Evolutionary conservation across 2,329 filamentous ascomycete genomes (phyloP), one percentile per base, ranked within the genome.

Genomic region (Pestalotiopsis fici): DNA sequence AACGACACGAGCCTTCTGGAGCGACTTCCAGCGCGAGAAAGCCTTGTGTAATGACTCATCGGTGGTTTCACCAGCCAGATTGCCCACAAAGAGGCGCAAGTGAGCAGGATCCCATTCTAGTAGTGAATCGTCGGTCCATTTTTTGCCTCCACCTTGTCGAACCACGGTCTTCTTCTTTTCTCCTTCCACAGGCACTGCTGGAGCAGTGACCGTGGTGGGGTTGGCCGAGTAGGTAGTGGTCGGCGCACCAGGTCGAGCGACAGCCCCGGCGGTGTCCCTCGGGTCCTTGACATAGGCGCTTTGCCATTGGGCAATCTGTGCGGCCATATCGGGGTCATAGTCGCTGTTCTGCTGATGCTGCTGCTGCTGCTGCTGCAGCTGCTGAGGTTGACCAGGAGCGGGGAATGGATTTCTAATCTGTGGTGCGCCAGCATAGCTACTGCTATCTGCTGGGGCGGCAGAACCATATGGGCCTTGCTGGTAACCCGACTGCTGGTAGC

Each of bases 61-160:
- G 1, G 96, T 99, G 35, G 97, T 96, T 83, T 99, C 96, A 72
- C 96, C 96, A 54, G 96, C 96, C 64, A 99, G 87, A 79, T 99
- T 99, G 71, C 96, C 96, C 18, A 98, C 94, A 79, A 98, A 98
- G 56, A 99, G 89, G 43, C 96, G 93, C 75, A 97, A 93, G 78
- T 99, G 96, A 31, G 92, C 88, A 1, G 95, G 95, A 76, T 98
- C 95, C 96, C 96, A 99, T 78, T 98, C 96, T 2, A 98, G 87
- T 3, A 99, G 88, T 0, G 92, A 88, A 66, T 93, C 87, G 78
- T 99, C 96, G 27, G 92, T 91, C 96, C 96, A 99, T 67, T 90
- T 92, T 83, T 97, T 93, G 66, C 96, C 96, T 69, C 96, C 96
- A 63, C 95, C 96, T 69, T 92, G 88, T 50, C 96, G 92, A 61